A percentile compares a stretch with the other conserved stretches of the same genome.
Evolutionary conservation across 257 asterid genomes (phyloP).

Genomic region (Buddleja alternifolia): DNA sequence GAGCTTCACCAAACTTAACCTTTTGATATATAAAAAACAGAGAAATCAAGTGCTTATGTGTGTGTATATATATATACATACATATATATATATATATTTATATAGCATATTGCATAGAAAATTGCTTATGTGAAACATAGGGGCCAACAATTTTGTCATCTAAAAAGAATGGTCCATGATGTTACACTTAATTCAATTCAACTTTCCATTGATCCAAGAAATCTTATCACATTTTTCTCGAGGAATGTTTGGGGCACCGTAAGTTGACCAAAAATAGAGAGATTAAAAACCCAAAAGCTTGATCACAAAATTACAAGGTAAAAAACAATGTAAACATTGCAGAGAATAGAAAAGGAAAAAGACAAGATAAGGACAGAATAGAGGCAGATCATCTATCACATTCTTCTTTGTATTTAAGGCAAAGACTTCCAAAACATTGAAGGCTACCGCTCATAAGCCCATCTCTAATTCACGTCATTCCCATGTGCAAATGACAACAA

Average conservation of each 20-base stretch:
- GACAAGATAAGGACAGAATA: constrained; percentile 34
- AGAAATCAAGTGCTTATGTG: no score
- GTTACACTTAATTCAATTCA: constrained; percentile 9
- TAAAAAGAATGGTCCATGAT: neutral
- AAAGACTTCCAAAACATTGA: constrained; percentile 35
- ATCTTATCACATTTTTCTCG: neutral
- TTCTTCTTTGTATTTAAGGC: constrained; percentile 24
- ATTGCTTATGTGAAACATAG: neutral
- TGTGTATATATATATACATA: no score
- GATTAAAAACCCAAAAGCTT: constrained; percentile 1
- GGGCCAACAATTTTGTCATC: neutral
- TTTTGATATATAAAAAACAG: no score
- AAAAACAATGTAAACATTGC: constrained; percentile 24
- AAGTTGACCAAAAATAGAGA: neutral
- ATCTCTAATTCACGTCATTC: constrained; percentile 43
- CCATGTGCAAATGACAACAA: constrained; percentile 53
- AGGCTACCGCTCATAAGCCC: constrained; percentile 57
- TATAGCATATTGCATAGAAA: neutral
- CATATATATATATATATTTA: no score
- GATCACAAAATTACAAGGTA: neutral
- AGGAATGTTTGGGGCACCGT: neutral
- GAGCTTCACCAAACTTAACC: no score
- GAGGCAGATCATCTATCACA: constrained; percentile 46
- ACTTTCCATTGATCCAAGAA: constrained; percentile 14
- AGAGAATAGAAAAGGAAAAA: constrained; percentile 23